Base-by-base conservation (phyloP, 345 rosid species). In the Sonneratia caseolaris region DNA sequence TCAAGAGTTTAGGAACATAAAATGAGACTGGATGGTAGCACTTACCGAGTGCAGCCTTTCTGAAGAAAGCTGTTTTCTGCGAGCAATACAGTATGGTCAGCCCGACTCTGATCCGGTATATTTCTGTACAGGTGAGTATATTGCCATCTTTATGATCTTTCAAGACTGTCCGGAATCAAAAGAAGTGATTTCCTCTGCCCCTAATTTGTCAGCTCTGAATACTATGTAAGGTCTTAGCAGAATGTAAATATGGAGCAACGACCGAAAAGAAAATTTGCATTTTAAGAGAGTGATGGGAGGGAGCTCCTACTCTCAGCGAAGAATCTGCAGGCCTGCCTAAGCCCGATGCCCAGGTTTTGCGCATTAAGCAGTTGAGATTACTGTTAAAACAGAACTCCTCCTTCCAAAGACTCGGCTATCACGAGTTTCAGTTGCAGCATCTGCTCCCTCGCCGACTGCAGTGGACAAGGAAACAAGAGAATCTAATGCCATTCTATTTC, bases 361-460 rank as follows among this genome's bases (percentile, higher is more conserved):
- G 21, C 24, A 7, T 22, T 65, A 47, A 69, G 47, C 43, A 14
- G 70, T 22, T 55, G 36, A 72, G 59, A 35, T 69, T 61, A 47
- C 22, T 43, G 78, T 84, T 84, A 84, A 73, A 69, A 75, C 37
- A 78, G 68, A 64, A 70, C 48, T 49, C 74, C 82, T 59, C 77
- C 91, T 64, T 83, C 86, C 77, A 93, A 72, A 76, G 88, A 88
- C 79, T 86, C 86, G 4, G 83, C 84, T 13, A 91, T 75, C 16
- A 76, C 80, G 71, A 70, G 82, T 82, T 86, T 85, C 83, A 91
- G 70, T 73, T 87, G 92, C 64, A 79, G 70, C 92, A 89, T 81
- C 83, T 87, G 88, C 76, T 78, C 85, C 80, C 79, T 87, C 3
- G 92, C 96, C 75, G 77, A 79, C 97, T 91, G 90, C 86, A 73